These are phyloP conservation scores for Xylariaceae sp. DNA, from an alignment of 2,329 filamentous ascomycete species.

Conservation along the genomic window DNA sequence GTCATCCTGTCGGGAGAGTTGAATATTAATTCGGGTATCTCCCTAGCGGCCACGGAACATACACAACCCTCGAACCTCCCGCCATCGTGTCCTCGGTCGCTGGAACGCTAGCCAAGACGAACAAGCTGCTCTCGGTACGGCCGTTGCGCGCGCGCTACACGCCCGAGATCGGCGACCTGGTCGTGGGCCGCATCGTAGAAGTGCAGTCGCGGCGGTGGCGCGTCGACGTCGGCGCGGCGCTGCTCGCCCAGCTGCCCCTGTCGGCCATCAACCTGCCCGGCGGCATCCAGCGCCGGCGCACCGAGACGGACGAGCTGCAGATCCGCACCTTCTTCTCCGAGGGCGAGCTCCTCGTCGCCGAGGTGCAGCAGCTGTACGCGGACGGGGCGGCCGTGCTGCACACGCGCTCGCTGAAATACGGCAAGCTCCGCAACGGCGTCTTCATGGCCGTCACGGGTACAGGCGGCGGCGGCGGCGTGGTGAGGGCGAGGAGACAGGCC, in stretches of 20 bases:
- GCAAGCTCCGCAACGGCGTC: slow-evolving; percentile 88
- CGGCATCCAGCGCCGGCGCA: slow-evolving; percentile 83
- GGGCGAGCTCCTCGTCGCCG: slow-evolving; percentile 87
- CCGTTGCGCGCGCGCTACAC: slow-evolving; percentile 89
- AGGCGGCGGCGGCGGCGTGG: slow-evolving; percentile 80
- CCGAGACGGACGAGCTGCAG: slow-evolving; percentile 93
- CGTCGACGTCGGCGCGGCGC: slow-evolving; percentile 84
- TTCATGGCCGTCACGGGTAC: slow-evolving; percentile 79
- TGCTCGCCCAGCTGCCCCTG: slow-evolving; percentile 79
- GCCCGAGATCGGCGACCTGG: slow-evolving; percentile 92
- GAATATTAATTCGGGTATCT: too few species aligned
- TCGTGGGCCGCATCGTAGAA: slow-evolving; percentile 88
- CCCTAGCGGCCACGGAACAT: slow-evolving; percentile 84
- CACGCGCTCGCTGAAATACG: slow-evolving; percentile 86
- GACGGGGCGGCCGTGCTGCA: slow-evolving; percentile 86
- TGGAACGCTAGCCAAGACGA: slow-evolving; percentile 85
- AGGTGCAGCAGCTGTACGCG: slow-evolving; percentile 83
- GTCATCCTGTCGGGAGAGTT: too few species aligned
- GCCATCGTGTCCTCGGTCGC: slow-evolving; percentile 86
- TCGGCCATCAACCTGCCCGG: slow-evolving; percentile 91
- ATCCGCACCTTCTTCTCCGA: slow-evolving; percentile 97
- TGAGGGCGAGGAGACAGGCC: slow-evolving; percentile 76
- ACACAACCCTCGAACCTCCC: slow-evolving; percentile 55
- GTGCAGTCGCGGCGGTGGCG: slow-evolving; percentile 94
- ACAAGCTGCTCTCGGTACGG: slow-evolving; percentile 90